phyloP scores from a whole-genome alignment of 352 stramenopile genomes.

The Globisporangium sylvaticum region DNA sequence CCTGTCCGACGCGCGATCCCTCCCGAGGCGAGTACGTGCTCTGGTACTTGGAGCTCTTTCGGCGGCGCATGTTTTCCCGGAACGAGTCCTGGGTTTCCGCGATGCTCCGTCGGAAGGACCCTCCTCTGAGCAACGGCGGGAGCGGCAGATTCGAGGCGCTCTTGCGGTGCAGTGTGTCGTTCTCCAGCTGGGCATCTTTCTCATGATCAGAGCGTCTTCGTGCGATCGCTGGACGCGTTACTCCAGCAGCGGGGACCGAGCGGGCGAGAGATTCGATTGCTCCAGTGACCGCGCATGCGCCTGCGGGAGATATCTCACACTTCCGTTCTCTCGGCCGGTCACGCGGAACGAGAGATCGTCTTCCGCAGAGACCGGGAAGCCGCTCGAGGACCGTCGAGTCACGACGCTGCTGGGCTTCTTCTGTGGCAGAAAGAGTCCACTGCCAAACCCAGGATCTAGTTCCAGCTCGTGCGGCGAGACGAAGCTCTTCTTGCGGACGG shows the following conservation, averaged over 20 bases:
- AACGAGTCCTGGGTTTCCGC: constrained; percentile 8
- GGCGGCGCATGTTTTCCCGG: constrained; percentile 2
- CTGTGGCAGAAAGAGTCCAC: not conserved
- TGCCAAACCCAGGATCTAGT: not conserved
- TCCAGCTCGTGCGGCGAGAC: not conserved
- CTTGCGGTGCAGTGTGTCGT: not conserved
- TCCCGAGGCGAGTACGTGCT: not conserved
- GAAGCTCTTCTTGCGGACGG: not conserved
- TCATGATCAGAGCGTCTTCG: not conserved
- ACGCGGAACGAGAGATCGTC: not conserved
- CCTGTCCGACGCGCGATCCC: not conserved
- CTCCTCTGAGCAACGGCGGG: no score
- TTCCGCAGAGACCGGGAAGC: not conserved
- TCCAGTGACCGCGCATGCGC: not conserved
- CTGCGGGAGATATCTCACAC: not conserved
- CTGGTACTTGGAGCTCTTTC: not conserved
- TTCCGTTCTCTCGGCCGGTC: not conserved
- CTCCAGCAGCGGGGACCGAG: not conserved
- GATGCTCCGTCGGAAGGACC: not conserved
- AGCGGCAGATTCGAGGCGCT: not conserved
- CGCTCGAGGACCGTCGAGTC: not conserved
- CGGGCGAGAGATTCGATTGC: not conserved
- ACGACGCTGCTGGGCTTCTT: not conserved
- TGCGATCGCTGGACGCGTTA: not conserved
- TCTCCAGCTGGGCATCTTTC: not conserved